Percentiles rank a stretch among this genome's conserved stretches.
These are phyloP conservation scores for Penicillium mononematosum DNA, from an alignment of 495 filamentous ascomycete species.

Conservation along the genomic window DNA sequence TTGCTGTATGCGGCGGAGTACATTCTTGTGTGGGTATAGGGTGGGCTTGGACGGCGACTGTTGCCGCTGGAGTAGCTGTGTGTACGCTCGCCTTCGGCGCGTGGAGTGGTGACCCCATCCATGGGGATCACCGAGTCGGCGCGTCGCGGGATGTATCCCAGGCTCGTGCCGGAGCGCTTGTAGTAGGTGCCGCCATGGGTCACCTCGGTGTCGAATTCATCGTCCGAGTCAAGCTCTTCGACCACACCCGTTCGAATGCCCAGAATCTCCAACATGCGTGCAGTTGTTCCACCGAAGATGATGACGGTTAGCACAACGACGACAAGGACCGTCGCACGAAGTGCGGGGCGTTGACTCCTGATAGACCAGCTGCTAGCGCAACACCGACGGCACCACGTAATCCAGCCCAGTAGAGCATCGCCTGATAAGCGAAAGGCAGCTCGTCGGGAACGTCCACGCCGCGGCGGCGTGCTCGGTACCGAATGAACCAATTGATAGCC, in stretches of 20 bases:
- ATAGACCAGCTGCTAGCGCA: slow-evolving; percentile 85
- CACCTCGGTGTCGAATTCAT: slow-evolving; percentile 97
- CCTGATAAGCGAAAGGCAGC: slow-evolving; percentile 88
- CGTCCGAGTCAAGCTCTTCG: slow-evolving; percentile 93
- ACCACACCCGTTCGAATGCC: slow-evolving; percentile 93
- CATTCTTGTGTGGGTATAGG: slow-evolving; percentile 45
- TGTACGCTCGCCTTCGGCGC: slow-evolving; percentile 30
- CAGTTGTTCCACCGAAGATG: slow-evolving; percentile 96
- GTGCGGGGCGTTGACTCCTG: slow-evolving; percentile 69
- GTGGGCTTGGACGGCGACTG: slow-evolving; percentile 49
- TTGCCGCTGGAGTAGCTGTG: slow-evolving; percentile 57
- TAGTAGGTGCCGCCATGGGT: slow-evolving; percentile 72
- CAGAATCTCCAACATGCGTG: slow-evolving; percentile 96
- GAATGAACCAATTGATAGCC: slow-evolving; percentile 90
- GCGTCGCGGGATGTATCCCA: slow-evolving; percentile 72
- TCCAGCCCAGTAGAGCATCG: slow-evolving; percentile 98
- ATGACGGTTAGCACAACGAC: slow-evolving; percentile 98
- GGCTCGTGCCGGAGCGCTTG: slow-evolving; percentile 66
- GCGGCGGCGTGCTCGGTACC: slow-evolving; percentile 77
- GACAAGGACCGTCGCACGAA: slow-evolving; percentile 90
- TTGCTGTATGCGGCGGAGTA: slow-evolving; percentile 61
- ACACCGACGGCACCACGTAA: slow-evolving; percentile 95
- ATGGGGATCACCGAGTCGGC: slow-evolving; percentile 56
- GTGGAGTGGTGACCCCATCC: slow-evolving; percentile 43
- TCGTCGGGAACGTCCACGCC: slow-evolving; percentile 84